Percentiles rank a stretch among this genome's conserved stretches.
phyloP scores from a whole-genome alignment of 495 filamentous ascomycete genomes.

The Thermothielavioides terrestris region DNA sequence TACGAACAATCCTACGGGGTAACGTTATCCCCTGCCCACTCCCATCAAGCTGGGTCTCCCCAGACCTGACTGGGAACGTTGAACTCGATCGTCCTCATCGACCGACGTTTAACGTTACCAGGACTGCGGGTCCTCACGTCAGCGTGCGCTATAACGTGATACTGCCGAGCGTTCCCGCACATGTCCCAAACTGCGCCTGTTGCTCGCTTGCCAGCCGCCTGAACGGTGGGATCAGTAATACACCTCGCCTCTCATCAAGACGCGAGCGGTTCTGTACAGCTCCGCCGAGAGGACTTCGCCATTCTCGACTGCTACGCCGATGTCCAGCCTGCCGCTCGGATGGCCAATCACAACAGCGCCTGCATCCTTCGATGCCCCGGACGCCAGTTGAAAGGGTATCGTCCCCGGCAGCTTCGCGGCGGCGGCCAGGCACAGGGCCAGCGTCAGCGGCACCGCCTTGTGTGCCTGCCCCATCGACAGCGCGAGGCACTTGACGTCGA shows the following conservation, averaged over 20 bases:
- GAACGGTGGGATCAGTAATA: conserved; percentile 37
- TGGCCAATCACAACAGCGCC: conserved; percentile 48
- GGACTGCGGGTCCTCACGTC: conserved; percentile 5
- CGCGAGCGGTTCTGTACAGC: conserved; percentile 44
- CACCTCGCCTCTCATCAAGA: conserved; percentile 49
- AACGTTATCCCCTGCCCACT: too few relatives aligned
- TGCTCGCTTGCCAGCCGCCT: background rate
- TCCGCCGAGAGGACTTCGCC: conserved; percentile 39
- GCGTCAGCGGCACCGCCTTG: conserved; percentile 53
- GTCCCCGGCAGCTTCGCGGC: conserved; percentile 46
- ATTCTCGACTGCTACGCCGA: conserved; percentile 39
- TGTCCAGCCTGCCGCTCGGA: conserved; percentile 51
- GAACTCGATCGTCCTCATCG: background rate
- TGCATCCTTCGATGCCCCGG: conserved; percentile 14
- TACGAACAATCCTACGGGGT: background rate
- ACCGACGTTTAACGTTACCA: background rate
- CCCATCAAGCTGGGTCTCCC: background rate
- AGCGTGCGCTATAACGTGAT: background rate
- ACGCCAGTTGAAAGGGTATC: conserved; percentile 32
- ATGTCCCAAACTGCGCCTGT: background rate
- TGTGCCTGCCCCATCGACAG: conserved; percentile 52
- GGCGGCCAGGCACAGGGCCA: conserved; percentile 52
- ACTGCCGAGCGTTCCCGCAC: background rate
- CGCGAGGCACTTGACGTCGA: conserved; percentile 42
- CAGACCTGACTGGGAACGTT: background rate